Evolutionary conservation across 768 basidiomycete genomes (phyloP), one percentile per base, ranked within the genome.

Genomic region (Lepiota brunneoincarnata): DNA sequence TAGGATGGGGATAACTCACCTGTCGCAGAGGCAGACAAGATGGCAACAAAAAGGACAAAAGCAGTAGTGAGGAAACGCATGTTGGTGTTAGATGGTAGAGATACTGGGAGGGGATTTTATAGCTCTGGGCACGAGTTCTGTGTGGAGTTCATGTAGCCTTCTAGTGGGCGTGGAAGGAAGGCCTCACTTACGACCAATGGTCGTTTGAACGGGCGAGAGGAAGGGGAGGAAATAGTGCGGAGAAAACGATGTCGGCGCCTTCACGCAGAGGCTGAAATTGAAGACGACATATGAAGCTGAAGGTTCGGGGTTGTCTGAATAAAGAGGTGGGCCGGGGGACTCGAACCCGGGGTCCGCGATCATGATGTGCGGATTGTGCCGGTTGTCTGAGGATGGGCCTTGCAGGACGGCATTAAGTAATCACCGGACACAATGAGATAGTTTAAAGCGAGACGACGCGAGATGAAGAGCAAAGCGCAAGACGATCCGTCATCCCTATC

Each of bases 51-150:
- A 31, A 51, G 28, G 18, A 51, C 17, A 15, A 51, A 12, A 1
- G 49, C 49, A 31, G 40, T 24, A 14, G 49, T 23, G 14, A 41
- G 2, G 49, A 51, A 42, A 41, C 41, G 49, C 49, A 51, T 51
- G 26, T 1, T 41, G 43, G 1, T 28, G 12, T 14, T 45, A 2
- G 14, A 11, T 39, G 12, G 4, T 34, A 2, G 31, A 2, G 15
- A 18, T 9, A n/a, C 9, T n/a, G 3, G 10, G 10, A 24, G 23
- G 24, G 17, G 23, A 20, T 42, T 41, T 51, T 51, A 42, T 42
- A 15, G 21, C 31, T 21, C 18, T 12, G 31, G 10, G 18, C n/a
- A 1, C 12, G 2, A 28, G 21, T 31, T 35, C 17, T 42, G 7
- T 14, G 28, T 42, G 49, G 28, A 35, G 11, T 23, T 5, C 2